Evolutionary conservation across 805 yeast species (phyloP), one percentile per base, ranked within the genome.

Genomic region (Deakozyma indianensis): DNA sequence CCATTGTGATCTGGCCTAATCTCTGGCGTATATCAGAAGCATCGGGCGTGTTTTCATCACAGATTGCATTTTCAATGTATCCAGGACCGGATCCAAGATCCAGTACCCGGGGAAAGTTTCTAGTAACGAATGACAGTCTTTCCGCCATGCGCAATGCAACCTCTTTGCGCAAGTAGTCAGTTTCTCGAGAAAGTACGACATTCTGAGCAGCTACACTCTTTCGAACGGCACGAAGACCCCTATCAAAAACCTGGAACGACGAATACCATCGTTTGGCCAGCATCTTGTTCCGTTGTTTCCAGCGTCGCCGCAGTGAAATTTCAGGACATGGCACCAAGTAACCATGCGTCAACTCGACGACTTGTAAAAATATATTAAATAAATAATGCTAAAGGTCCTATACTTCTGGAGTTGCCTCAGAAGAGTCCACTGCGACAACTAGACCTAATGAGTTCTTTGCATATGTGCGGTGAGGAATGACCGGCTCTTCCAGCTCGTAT

Each of bases 1-100:
- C 65, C 85, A 85, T 78, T 25, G 69, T 68, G 44, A 82, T 63
- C 43, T 73, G 67, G 16, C 71, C 65, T 44, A 80, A 66, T 48
- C 80, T 74, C 5, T 64, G 56, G 42, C 69, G 66, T 22, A 82
- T 80, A n/a, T 66, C 52, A 22, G 61, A 56, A 42, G 74, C 72
- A 49, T 81, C 87, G 20, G 62, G 68, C 21, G 69, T 63, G 2
- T 54, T 54, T 21, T 70, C 75, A 3, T 64, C 67, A 25, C 59
- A 60, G 22, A 68, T 59, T 43, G 58, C 59, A 42, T 66, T 63
- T 47, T 73, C 70, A 14, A 80, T 64, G 57, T 76, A 78, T 0
- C 94, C 94, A 45, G 79, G 69, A 42, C 83, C 77, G 9, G 80
- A 70, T 2, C 95, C 95, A 47, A 82, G 71, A 57, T 85, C 94